Percentiles rank a stretch among this genome's conserved stretches.
Conservation (phyloP, 2,329 filamentous ascomycete genomes). For the Metarhizium album region DNA sequence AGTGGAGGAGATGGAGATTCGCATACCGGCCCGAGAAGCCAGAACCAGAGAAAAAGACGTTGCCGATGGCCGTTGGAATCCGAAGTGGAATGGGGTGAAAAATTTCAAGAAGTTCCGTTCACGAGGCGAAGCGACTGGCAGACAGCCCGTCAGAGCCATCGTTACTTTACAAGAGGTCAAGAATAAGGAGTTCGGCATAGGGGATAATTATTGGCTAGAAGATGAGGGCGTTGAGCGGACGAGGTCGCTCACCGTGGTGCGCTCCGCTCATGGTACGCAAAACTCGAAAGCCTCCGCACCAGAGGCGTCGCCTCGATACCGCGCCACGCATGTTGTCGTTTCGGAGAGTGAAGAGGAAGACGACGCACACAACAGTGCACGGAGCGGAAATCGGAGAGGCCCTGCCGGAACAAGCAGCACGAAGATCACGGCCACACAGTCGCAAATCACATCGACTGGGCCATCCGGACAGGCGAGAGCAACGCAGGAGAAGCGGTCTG, state of each 20-base stretch:
- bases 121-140: conserved; percentile 37
- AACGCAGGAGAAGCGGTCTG: conserved; percentile 23
- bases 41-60: conserved; percentile 37
- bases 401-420: conserved; percentile 15
- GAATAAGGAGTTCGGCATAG: conserved; percentile 61
- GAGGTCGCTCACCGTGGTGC: conserved; percentile 9
- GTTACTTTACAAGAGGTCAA: conserved; percentile 62
- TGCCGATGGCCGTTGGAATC: conserved; percentile 60
- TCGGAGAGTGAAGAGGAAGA: conserved; percentile 25
- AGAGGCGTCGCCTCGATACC: conserved; percentile 9
- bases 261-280: neutral
- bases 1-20: conserved; percentile 65
- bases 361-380: neutral
- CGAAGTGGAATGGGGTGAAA: conserved; percentile 83
- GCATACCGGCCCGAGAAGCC: conserved; percentile 18
- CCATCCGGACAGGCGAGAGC: conserved; percentile 15
- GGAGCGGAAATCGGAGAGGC: neutral
- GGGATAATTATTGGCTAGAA: conserved; percentile 67
- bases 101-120: conserved; percentile 87
- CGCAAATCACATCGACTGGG: conserved; percentile 18
- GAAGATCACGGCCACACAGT: conserved; percentile 15
- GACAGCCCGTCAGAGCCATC: conserved; percentile 43
- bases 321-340: conserved; percentile 16
- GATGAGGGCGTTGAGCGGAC: conserved; percentile 27
- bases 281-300: neutral